Evolutionary conservation across 257 asterid species (phyloP).

Genomic region (Solanum commersonii): DNA sequence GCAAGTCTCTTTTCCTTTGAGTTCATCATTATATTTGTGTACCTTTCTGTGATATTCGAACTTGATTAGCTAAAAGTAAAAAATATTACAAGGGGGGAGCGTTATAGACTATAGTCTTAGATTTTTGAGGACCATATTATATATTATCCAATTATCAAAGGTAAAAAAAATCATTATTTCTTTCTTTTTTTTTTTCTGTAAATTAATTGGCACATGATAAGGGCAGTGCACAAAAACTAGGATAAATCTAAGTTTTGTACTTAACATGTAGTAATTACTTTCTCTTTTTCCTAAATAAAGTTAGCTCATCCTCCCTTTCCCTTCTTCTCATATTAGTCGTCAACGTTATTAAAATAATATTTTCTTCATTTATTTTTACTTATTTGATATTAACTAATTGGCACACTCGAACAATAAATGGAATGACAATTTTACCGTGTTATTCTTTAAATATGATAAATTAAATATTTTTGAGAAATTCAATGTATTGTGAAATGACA

Average conservation of each 20-base stretch:
- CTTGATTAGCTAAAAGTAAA: conserved; percentile 16
- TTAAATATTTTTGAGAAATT: background rate
- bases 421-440: background rate
- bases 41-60: conserved; percentile 25
- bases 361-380: background rate
- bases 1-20: conserved; percentile 19
- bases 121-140: conserved; percentile 1
- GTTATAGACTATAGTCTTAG: conserved; percentile 7
- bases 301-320: background rate
- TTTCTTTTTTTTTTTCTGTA: background rate
- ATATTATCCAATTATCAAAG: background rate
- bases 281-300: conserved; percentile 10
- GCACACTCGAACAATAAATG: fast-evolving
- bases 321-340: background rate
- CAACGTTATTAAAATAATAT: background rate
- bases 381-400: background rate
- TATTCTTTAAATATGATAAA: background rate
- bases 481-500: background rate
- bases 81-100: conserved; percentile 36
- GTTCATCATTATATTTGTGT: conserved; percentile 23
- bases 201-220: conserved; percentile 28
- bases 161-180: background rate
- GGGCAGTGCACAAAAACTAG: conserved; percentile 48
- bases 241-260: conserved; percentile 21
- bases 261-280: conserved; percentile 9